A percentile compares a stretch with the other conserved stretches of the same genome.
phyloP scores from a whole-genome alignment of 83 land plant genomes.

The Isoetes engelmannii region DNA sequence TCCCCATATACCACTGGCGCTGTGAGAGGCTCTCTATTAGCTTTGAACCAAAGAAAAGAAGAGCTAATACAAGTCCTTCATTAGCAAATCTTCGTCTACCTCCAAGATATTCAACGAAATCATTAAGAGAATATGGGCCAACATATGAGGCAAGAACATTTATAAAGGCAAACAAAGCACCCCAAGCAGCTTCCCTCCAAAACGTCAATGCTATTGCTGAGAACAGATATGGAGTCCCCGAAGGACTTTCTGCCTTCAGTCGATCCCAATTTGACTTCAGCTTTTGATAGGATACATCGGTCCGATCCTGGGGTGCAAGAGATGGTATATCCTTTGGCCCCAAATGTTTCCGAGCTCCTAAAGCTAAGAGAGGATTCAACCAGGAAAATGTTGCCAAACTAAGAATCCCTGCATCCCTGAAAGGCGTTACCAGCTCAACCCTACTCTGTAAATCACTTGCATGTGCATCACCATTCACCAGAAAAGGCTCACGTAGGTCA shows the following conservation, averaged over 20 bases:
- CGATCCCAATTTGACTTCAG: slow-evolving; percentile 64
- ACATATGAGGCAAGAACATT: slow-evolving; percentile 80
- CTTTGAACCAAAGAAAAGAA: slow-evolving; percentile 63
- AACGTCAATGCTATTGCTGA: slow-evolving; percentile 56
- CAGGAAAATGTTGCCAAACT: slow-evolving; percentile 64
- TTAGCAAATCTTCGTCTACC: slow-evolving; percentile 54
- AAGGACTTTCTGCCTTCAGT: slow-evolving; percentile 45
- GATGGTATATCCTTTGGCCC: slow-evolving; percentile 69
- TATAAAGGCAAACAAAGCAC: slow-evolving; percentile 63
- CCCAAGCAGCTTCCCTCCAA: slow-evolving; percentile 71
- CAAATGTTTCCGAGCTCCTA: slow-evolving; percentile 63
- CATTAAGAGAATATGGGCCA: slow-evolving; percentile 77
- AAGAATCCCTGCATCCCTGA: slow-evolving; percentile 53
- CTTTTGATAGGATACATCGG: slow-evolving; percentile 47
- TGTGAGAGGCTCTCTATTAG: slow-evolving; percentile 66
- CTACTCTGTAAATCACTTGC: slow-evolving; percentile 34
- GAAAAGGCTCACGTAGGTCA: slow-evolving; percentile 55
- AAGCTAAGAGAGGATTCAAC: slow-evolving; percentile 63
- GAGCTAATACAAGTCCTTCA: slow-evolving; percentile 69
- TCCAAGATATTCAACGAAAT: slow-evolving; percentile 83
- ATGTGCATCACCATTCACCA: slow-evolving; percentile 33
- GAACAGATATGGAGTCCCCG: slow-evolving; percentile 47
- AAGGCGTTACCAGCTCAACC: slow-evolving; percentile 46
- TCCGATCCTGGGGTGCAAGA: slow-evolving; percentile 56
- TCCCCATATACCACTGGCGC: slow-evolving; percentile 91